Percentiles rank a stretch among this genome's conserved stretches.
Evolutionary conservation across 306 rosid genomes (phyloP).

Genomic region (Hylodesmum podocarpum): DNA sequence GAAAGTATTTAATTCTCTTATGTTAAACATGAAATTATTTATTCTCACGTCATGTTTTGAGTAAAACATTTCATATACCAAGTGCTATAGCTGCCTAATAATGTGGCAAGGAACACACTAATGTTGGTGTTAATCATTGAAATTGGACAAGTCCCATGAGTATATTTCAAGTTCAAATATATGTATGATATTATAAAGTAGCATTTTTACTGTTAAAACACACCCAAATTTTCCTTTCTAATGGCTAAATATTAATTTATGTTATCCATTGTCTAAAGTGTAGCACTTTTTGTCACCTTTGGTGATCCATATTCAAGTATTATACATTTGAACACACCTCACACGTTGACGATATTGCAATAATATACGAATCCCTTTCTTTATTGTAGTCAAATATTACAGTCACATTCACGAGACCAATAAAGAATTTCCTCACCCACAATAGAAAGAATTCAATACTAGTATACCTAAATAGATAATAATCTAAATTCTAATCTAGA

Average conservation of each 20-base stretch:
- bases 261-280: background rate
- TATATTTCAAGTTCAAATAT: background rate
- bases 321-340: background rate
- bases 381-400: background rate
- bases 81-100: background rate
- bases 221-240: background rate
- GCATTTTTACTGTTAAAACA: background rate
- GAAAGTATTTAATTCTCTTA: no score
- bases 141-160: background rate
- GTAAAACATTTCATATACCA: no score
- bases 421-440: conserved; percentile 31
- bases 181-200: background rate
- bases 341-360: background rate
- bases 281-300: background rate
- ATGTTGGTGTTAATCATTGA: background rate
- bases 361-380: background rate
- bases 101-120: background rate
- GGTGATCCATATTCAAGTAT: background rate
- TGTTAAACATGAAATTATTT: no score
- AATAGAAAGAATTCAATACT: conserved; percentile 20
- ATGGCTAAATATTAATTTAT: background rate
- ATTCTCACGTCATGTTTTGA: no score
- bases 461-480: background rate
- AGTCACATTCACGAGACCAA: conserved; percentile 23
- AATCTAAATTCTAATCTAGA: background rate